A percentile compares a stretch with the other conserved stretches of the same genome.
Evolutionary conservation across 805 yeast species (phyloP).

Genomic region (Tetrapisispora iriomotensis): DNA sequence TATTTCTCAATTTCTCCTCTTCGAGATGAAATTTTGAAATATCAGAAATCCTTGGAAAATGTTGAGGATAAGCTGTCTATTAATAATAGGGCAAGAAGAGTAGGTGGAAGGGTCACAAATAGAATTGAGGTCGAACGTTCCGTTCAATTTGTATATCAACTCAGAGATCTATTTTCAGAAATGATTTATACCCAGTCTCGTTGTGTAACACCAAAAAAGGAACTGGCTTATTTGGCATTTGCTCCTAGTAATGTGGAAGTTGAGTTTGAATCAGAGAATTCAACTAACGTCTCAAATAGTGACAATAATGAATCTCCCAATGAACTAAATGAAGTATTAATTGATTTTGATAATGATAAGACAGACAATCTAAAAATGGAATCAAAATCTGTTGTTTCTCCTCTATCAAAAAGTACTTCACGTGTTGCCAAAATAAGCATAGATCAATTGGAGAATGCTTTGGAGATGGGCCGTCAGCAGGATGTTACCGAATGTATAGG

Average conservation of each 20-base stretch:
- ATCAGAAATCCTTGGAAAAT: slow-evolving; percentile 33
- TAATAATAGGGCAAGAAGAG: slow-evolving; percentile 38
- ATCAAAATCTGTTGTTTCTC: not conserved
- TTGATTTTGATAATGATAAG: not conserved
- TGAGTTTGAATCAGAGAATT: slow-evolving; percentile 32
- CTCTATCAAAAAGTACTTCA: slow-evolving; percentile 4
- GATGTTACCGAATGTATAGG: slow-evolving; percentile 97
- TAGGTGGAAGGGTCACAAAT: slow-evolving; percentile 83
- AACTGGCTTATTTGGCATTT: slow-evolving; percentile 81
- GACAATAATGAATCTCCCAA: not conserved
- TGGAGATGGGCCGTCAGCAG: slow-evolving; percentile 84
- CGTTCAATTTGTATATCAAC: slow-evolving; percentile 65
- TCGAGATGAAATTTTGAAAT: slow-evolving; percentile 52
- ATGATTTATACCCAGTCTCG: slow-evolving; percentile 54
- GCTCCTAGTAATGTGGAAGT: slow-evolving; percentile 62
- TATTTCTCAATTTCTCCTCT: slow-evolving; percentile 81
- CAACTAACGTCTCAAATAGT: not conserved
- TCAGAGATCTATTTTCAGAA: slow-evolving; percentile 57
- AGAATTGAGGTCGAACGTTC: slow-evolving; percentile 71
- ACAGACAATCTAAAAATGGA: not conserved
- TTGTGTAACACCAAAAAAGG: slow-evolving; percentile 72
- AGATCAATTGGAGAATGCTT: slow-evolving; percentile 63
- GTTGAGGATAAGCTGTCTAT: slow-evolving; percentile 2
- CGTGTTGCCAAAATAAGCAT: slow-evolving; percentile 31
- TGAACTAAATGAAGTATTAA: slow-evolving; percentile 3